Evolutionary conservation across 108 stramenopile species (phyloP).

Genomic region (Asterionellopsis glacialis): DNA sequence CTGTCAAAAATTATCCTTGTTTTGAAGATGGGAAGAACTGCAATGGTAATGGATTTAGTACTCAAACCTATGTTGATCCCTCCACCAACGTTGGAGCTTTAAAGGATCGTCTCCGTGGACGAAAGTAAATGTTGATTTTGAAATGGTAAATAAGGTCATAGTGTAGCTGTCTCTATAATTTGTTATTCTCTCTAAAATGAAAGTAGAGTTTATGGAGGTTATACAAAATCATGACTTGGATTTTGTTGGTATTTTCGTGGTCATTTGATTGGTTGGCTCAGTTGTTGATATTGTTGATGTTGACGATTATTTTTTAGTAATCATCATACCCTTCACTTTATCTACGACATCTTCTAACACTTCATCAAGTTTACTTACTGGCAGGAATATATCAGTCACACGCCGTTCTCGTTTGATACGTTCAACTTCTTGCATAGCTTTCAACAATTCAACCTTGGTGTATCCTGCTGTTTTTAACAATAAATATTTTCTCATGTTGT

Average conservation of each 20-base stretch:
- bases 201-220: no score
- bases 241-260: no score
- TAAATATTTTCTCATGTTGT: slow-evolving; percentile 32
- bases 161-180: not conserved
- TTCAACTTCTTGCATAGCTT: slow-evolving; percentile 35
- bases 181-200: no score
- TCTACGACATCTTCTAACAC: slow-evolving; percentile 21
- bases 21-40: slow-evolving; percentile 65
- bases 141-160: slow-evolving; percentile 8
- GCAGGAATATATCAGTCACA: slow-evolving; percentile 31
- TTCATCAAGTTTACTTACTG: slow-evolving; percentile 25
- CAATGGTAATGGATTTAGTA: slow-evolving; percentile 14
- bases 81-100: slow-evolving; percentile 38
- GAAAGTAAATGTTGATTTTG: not conserved
- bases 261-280: no score
- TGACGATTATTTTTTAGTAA: not conserved
- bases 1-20: slow-evolving; percentile 57
- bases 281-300: no score
- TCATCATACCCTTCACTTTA: slow-evolving; percentile 14
- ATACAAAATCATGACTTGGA: no score
- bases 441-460: slow-evolving; percentile 24
- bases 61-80: slow-evolving; percentile 37
- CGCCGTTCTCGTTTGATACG: slow-evolving; percentile 36
- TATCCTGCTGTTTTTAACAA: slow-evolving; percentile 45
- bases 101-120: slow-evolving; percentile 12